Conservation (phyloP, 257 asterid species). For the Fraxinus excelsior region DNA sequence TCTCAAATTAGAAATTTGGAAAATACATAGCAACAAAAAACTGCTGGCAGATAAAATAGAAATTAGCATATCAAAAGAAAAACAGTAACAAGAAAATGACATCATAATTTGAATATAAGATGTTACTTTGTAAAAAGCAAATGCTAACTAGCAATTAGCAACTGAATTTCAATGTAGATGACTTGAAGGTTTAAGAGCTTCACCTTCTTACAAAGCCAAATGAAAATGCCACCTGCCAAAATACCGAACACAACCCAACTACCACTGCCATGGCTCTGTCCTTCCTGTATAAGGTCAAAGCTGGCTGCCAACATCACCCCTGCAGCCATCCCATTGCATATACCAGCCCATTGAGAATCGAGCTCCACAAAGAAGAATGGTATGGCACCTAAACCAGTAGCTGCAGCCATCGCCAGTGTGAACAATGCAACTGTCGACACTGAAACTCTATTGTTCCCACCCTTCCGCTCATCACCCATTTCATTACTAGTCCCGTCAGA, state of each 20-base stretch:
- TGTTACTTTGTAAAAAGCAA: neutral
- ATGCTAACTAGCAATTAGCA: slow-evolving; percentile 7
- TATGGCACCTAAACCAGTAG: slow-evolving; percentile 95
- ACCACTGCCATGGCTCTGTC: slow-evolving; percentile 95
- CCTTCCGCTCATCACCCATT: slow-evolving; percentile 44
- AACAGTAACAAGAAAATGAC: neutral
- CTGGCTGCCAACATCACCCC: slow-evolving; percentile 99
- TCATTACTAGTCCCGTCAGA: slow-evolving; percentile 39
- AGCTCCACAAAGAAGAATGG: slow-evolving; percentile 98
- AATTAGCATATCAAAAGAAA: neutral
- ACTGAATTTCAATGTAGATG: neutral
- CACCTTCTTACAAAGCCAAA: slow-evolving; percentile 96
- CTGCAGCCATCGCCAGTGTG: slow-evolving; percentile 96
- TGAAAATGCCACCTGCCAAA: slow-evolving; percentile 90
- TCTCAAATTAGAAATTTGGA: neutral
- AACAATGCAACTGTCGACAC: slow-evolving; percentile 85
- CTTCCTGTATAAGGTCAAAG: slow-evolving; percentile 98
- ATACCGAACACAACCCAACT: slow-evolving; percentile 93
- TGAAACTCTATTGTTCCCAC: slow-evolving; percentile 62
- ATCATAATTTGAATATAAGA: neutral
- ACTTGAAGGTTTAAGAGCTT: slow-evolving; percentile 18
- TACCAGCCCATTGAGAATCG: slow-evolving; percentile 95
- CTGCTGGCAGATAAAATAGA: neutral
- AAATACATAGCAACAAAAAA: neutral
- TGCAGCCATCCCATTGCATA: slow-evolving; percentile 98